phyloP scores from a whole-genome alignment of 352 stramenopile species.

The Phytophthora chlamydospora region DNA sequence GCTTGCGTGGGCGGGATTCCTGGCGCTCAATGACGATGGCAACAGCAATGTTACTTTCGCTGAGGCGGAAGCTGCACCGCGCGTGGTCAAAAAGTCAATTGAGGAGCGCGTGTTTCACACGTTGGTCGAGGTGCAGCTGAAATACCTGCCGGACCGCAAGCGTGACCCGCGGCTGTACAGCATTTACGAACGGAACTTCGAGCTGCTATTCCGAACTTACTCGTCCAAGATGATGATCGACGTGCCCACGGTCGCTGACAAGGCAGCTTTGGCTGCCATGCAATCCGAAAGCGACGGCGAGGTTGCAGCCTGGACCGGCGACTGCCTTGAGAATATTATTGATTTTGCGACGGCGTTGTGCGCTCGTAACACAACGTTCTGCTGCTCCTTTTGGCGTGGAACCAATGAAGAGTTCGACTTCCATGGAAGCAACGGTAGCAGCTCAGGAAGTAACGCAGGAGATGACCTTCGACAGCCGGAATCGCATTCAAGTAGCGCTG shows the following conservation, averaged over 20 bases:
- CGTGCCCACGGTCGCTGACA: slow-evolving; percentile 75
- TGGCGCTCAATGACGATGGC: slow-evolving; percentile 43
- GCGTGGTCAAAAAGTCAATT: slow-evolving; percentile 77
- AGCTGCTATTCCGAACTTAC: slow-evolving; percentile 74
- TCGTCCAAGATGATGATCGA: slow-evolving; percentile 84
- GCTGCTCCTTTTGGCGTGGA: slow-evolving; percentile 66
- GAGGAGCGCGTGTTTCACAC: slow-evolving; percentile 73
- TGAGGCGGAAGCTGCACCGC: slow-evolving; percentile 52
- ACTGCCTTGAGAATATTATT: slow-evolving; percentile 83
- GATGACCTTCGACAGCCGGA: slow-evolving; percentile 31
- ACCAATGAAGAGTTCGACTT: slow-evolving; percentile 45
- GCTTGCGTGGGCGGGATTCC: slow-evolving; percentile 76
- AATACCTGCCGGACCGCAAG: slow-evolving; percentile 79
- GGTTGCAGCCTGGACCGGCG: slow-evolving; percentile 64
- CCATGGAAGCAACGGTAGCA: slow-evolving; percentile 35
- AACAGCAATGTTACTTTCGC: slow-evolving; percentile 55
- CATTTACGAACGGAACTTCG: slow-evolving; percentile 75
- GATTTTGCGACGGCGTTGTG: slow-evolving; percentile 74
- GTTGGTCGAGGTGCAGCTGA: slow-evolving; percentile 71
- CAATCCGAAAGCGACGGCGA: slow-evolving; percentile 68
- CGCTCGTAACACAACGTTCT: slow-evolving; percentile 58
- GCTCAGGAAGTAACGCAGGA: slow-evolving; percentile 22
- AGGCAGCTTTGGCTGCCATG: slow-evolving; percentile 66
- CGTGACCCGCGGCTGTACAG: slow-evolving; percentile 70
- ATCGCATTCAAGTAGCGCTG: slow-evolving; percentile 22